These are phyloP conservation scores for Amanita pseudoporphyria DNA, from an alignment of 768 basidiomycete genomes.

Conservation along the genomic window DNA sequence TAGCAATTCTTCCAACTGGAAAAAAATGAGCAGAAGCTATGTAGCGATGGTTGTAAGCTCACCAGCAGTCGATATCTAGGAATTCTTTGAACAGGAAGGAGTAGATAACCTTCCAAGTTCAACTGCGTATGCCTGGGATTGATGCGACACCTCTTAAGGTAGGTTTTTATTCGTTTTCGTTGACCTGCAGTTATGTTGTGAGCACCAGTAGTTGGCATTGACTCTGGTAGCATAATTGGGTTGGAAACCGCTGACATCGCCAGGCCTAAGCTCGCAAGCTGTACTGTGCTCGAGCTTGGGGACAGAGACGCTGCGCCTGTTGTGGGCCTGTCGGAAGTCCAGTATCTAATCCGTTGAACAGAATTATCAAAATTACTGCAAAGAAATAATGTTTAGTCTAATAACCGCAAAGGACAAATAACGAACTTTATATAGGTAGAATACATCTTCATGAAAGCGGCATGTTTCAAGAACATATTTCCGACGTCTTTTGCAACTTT, in stretches of 20 bases:
- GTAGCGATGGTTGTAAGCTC: conserved; percentile 16
- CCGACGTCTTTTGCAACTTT: conserved; percentile 75
- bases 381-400: conserved; percentile 10
- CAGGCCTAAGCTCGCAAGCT: conserved; percentile 53
- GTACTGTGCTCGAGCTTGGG: conserved; percentile 50
- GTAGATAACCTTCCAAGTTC: conserved; percentile 86
- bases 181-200: conserved; percentile 68
- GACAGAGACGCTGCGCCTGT: conserved; percentile 39
- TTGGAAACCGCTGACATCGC: conserved; percentile 42
- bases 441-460: conserved; percentile 99
- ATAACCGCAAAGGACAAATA: neutral
- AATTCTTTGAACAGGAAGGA: conserved; percentile 93
- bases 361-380: conserved; percentile 90
- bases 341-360: conserved; percentile 77
- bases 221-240: conserved; percentile 32
- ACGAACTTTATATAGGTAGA: conserved; percentile 91
- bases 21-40: conserved; percentile 4
- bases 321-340: conserved; percentile 54
- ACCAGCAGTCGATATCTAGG: conserved; percentile 95
- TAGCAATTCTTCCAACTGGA: conserved; percentile 76
- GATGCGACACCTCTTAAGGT: conserved; percentile 82
- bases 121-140: conserved; percentile 90
- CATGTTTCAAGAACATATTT: conserved; percentile 85
- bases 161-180: conserved; percentile 79
- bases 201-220: conserved; percentile 30